A percentile compares a stretch with the other conserved stretches of the same genome.
phyloP scores from a whole-genome alignment of 106 monocot species.

The Cymbidium sinense region DNA sequence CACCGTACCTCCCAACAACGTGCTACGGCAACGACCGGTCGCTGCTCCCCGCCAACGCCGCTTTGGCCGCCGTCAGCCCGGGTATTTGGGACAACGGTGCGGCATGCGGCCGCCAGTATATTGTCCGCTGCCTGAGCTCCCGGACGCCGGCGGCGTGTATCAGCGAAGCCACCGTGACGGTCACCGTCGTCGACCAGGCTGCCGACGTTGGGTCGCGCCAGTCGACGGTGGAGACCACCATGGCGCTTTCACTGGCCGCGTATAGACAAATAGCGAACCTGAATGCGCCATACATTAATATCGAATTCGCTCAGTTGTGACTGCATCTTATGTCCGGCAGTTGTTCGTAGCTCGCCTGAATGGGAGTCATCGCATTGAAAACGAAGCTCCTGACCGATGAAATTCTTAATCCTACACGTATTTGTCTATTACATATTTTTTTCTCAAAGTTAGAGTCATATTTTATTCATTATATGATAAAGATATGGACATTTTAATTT shows the following conservation, averaged over 20 bases:
- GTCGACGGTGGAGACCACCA: slow-evolving; percentile 17
- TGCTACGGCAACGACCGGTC: slow-evolving; percentile 28
- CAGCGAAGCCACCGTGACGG: slow-evolving; percentile 3
- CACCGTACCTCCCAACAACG: slow-evolving; percentile 41
- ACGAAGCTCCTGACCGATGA: too few species aligned
- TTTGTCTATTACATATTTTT: too few species aligned
- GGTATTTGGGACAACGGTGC: slow-evolving; percentile 56
- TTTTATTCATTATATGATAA: too few species aligned
- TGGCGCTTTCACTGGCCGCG: slow-evolving; percentile 37
- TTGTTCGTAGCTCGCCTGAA: too few species aligned
- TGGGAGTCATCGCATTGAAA: too few species aligned
- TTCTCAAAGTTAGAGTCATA: too few species aligned
- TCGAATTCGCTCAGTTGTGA: slow-evolving; percentile 28
- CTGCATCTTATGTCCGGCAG: not conserved
- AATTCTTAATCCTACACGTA: too few species aligned
- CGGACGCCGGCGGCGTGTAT: slow-evolving; percentile 19
- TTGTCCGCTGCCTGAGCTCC: slow-evolving; percentile 49
- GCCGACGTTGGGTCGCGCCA: slow-evolving; percentile 16
- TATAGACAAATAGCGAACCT: slow-evolving; percentile 18
- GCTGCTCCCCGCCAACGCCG: slow-evolving; percentile 29
- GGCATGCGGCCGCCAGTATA: slow-evolving; percentile 42
- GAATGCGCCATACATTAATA: slow-evolving; percentile 23
- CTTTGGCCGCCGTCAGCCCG: slow-evolving; percentile 41
- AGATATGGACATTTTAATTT: too few species aligned
- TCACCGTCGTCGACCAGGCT: slow-evolving; percentile 33